Evolutionary conservation across 192 early-diverging fungal species (phyloP).

Genomic region (Chytriomyces sp.): DNA sequence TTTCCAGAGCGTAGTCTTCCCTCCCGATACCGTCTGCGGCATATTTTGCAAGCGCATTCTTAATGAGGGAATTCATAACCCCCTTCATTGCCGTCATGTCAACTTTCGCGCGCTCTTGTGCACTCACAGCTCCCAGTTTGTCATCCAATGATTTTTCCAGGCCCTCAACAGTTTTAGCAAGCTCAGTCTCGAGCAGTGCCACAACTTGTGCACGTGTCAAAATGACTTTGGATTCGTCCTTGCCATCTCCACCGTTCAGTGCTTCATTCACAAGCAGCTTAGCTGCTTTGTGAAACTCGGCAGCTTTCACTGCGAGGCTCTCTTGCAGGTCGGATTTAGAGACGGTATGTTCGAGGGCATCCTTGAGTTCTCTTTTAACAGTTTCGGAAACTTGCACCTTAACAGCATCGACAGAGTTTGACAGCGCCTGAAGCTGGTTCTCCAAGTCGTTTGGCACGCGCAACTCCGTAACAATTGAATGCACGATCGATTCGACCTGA

Average conservation of each 20-base stretch:
- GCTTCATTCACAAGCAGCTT: conserved; percentile 20
- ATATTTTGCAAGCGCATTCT: conserved; percentile 21
- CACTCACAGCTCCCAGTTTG: background rate
- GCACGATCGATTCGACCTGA: background rate
- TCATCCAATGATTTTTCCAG: background rate
- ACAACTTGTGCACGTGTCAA: conserved; percentile 28
- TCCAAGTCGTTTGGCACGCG: background rate
- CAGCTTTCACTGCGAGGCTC: background rate
- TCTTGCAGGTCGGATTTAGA: background rate
- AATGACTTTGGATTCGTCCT: conserved; percentile 8
- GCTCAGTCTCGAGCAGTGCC: background rate
- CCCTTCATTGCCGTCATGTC: conserved; percentile 23
- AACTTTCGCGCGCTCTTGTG: conserved; percentile 1
- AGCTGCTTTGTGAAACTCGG: background rate
- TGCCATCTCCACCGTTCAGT: background rate
- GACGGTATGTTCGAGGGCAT: background rate
- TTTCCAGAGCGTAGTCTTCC: conserved; percentile 28
- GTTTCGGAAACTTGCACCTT: background rate
- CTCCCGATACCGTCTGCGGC: conserved; percentile 34
- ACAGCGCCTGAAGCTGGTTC: background rate
- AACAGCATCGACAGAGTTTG: background rate
- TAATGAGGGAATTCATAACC: conserved; percentile 26
- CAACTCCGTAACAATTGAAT: background rate
- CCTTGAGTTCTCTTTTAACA: conserved; percentile 1
- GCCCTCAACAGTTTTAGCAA: background rate